Evolutionary conservation across 148 eudicot species (phyloP).

Genomic region (Mesembryanthemum crystallinum): DNA sequence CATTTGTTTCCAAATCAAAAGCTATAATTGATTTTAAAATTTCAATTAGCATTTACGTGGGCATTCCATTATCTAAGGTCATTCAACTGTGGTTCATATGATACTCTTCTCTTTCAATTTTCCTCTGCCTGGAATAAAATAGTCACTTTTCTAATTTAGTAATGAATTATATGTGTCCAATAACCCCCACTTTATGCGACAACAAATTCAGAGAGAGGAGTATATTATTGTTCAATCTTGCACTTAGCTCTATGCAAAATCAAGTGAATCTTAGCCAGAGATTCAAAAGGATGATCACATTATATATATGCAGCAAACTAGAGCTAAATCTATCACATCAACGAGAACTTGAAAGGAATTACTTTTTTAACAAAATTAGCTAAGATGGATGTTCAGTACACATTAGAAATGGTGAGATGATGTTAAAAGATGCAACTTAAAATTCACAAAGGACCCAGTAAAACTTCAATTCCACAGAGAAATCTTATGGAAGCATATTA

Average conservation of each 20-base stretch:
- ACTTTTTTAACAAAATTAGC: neutral
- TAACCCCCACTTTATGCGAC: too few relatives aligned
- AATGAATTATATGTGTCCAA: too few relatives aligned
- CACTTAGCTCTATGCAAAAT: neutral
- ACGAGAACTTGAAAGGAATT: neutral
- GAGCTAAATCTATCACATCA: neutral
- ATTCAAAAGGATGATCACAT: neutral
- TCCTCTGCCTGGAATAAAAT: too few relatives aligned
- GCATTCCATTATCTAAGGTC: too few relatives aligned
- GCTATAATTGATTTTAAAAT: too few relatives aligned
- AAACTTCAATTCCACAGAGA: neutral
- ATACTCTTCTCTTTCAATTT: too few relatives aligned
- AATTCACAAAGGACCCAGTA: neutral
- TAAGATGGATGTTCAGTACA: neutral
- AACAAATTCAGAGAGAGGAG: too few relatives aligned
- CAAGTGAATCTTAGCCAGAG: neutral
- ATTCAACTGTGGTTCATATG: too few relatives aligned
- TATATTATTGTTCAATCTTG: neutral
- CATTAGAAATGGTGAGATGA: neutral
- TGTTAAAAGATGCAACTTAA: neutral
- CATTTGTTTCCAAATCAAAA: too few relatives aligned
- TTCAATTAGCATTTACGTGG: too few relatives aligned
- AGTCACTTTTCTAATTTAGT: neutral
- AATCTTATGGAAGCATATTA: too few relatives aligned
- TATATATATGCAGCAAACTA: neutral